Evolutionary conservation across 1,284 basidiomycete species (phyloP).

Genomic region (Athelia sp.): DNA sequence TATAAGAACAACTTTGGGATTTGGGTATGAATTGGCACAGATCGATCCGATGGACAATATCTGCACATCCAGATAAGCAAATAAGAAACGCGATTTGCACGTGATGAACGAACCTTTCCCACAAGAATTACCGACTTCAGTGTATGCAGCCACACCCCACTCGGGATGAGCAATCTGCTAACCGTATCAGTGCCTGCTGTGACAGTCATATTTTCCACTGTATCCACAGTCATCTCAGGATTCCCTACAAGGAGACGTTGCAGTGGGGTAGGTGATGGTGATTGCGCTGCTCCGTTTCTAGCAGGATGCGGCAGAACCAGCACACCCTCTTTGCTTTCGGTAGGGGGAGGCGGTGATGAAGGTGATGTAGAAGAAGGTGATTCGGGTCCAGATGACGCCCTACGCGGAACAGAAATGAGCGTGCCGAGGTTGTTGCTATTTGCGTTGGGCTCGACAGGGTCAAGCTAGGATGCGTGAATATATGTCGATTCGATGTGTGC

Average conservation of each 20-base stretch:
- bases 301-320: not conserved
- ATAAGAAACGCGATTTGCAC: conserved; percentile 2
- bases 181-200: conserved; percentile 9
- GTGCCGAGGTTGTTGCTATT: not conserved
- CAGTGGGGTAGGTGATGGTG: not conserved
- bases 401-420: not conserved
- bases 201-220: not conserved
- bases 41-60: conserved; percentile 28
- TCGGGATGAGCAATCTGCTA: conserved; percentile 6
- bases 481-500: not conserved
- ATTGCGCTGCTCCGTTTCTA: not conserved
- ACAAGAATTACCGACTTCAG: conserved; percentile 38
- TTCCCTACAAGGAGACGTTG: not conserved
- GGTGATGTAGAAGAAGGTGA: not conserved
- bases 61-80: conserved; percentile 11
- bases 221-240: not conserved
- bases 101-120: conserved; percentile 37
- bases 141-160: conserved; percentile 19
- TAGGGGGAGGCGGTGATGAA: not conserved
- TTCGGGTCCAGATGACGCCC: not conserved
- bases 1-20: conserved; percentile 13
- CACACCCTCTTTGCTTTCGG: not conserved
- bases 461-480: conserved; percentile 3
- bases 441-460: not conserved
- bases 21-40: conserved; percentile 19